Base-by-base conservation (phyloP, 208 protist genomes). In the Trypanosomatidae sp. region DNA sequence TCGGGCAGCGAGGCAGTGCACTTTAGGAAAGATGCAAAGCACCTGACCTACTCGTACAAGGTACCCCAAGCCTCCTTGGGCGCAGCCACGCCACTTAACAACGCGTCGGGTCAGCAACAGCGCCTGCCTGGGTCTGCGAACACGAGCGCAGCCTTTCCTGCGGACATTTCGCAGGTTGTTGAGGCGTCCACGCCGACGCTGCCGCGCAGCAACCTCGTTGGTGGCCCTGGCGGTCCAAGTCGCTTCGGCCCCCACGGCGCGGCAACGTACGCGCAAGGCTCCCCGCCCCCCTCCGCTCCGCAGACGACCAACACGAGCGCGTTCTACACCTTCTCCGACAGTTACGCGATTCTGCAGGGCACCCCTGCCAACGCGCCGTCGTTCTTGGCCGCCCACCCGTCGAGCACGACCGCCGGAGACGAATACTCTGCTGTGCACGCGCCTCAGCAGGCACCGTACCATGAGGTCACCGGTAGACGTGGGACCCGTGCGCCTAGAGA, bases 151-250 rank as follows among this genome's bases (percentile, higher is more conserved):
- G 76, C 80, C 59, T 85, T 85, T 39, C 69, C 80, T 22, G 76
- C 66, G 13, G 56, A 80, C 30, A 41, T 62, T 50, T 76, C 75
- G 66, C 66, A 78, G 46, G 44, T 72, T 22, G 50, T 62, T 0
- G 64, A 66, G 17, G 30, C 52, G 2, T 13, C 50, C 46, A 39
- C 55, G 8, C 30, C 59, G 15, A 58, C 64, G 28, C 43, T 58
- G 52, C 46, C 59, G 41, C 80, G 66, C 64, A 80, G 69, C 62
- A 76, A 80, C 52, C 62, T 72, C 43, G 58, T 71, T 19, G 76
- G 80, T 39, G 81, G 81, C 5, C 81, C 81, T 0, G 81, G 81
- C 36, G 81, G 81, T 0, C 81, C 81, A 6, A 71, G 73, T 28
- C 69, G 77, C 43, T 53, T 66, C 13, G 60, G 55, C 3, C 50